Evolutionary conservation across 1,284 basidiomycete species (phyloP).

Genomic region (Caloboletus inedulis): DNA sequence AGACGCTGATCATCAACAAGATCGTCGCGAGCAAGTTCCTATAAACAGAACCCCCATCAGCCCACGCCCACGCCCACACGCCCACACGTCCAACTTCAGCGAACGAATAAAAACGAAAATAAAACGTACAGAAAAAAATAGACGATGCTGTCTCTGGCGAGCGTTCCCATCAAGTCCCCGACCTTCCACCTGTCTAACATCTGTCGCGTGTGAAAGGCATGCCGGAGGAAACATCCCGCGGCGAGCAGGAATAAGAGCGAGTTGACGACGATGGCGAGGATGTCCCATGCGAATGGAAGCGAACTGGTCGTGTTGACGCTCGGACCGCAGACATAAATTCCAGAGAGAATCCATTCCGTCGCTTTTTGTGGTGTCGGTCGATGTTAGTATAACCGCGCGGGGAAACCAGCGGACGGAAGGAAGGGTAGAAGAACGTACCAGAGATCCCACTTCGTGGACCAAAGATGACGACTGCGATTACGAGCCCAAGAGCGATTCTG

Average conservation of each 20-base stretch:
- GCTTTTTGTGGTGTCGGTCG: neutral
- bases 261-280: slow-evolving; percentile 9
- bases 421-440: slow-evolving; percentile 1
- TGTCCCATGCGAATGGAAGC: slow-evolving; percentile 18
- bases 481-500: slow-evolving; percentile 13
- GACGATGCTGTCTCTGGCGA: slow-evolving; percentile 20
- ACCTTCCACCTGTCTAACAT: slow-evolving; percentile 10
- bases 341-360: slow-evolving; percentile 19
- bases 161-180: slow-evolving; percentile 17
- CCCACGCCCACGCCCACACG: too few species aligned
- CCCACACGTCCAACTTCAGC: too few species aligned
- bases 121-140: slow-evolving; percentile 20
- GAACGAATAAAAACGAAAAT: neutral
- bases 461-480: slow-evolving; percentile 8
- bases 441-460: slow-evolving; percentile 18
- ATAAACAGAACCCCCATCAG: neutral
- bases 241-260: slow-evolving; percentile 17
- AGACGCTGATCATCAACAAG: slow-evolving; percentile 18
- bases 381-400: neutral
- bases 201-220: slow-evolving; percentile 13
- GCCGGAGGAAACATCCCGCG: slow-evolving; percentile 12
- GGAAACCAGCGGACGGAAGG: too few species aligned
- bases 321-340: slow-evolving; percentile 14
- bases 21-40: slow-evolving; percentile 18
- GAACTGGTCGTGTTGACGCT: neutral